Evolutionary conservation across 208 protist species (phyloP).

Genomic region (Novymonas esmeraldas): DNA sequence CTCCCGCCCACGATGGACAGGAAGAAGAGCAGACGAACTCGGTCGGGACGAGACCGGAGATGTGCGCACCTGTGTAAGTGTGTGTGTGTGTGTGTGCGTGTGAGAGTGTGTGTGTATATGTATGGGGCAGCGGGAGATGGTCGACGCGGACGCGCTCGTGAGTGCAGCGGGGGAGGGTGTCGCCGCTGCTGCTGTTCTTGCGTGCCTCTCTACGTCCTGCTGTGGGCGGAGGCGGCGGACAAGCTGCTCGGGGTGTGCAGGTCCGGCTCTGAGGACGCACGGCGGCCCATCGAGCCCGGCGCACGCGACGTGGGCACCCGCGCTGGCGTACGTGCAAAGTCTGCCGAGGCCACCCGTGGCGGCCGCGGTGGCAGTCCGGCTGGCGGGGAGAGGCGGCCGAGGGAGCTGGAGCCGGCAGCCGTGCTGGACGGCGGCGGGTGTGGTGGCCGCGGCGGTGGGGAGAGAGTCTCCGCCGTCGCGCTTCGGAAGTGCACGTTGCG

Average conservation of each 20-base stretch:
- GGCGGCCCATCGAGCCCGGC: neutral
- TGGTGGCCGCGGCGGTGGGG: slow-evolving; percentile 5
- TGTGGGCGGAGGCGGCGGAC: neutral
- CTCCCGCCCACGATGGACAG: too few species aligned
- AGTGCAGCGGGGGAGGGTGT: too few species aligned
- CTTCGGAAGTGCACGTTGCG: neutral
- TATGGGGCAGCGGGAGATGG: neutral
- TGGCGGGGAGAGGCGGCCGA: neutral
- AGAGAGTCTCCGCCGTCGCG: neutral
- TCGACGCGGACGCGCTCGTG: neutral
- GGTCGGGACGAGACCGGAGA: too few species aligned
- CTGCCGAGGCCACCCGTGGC: neutral
- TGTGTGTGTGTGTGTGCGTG: too few species aligned
- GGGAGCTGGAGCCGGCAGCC: too few species aligned
- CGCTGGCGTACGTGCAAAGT: neutral
- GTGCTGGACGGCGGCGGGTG: neutral
- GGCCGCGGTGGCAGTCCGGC: neutral
- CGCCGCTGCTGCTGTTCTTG: too few species aligned
- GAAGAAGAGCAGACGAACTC: too few species aligned
- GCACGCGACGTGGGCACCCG: neutral
- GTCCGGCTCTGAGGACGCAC: neutral
- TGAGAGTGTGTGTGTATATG: too few species aligned
- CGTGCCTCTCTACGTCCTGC: too few species aligned
- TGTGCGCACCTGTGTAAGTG: too few species aligned
- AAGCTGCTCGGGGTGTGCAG: neutral